Evolutionary conservation across 192 early-diverging fungal species (phyloP).

Genomic region (Dissophora globulifera): DNA sequence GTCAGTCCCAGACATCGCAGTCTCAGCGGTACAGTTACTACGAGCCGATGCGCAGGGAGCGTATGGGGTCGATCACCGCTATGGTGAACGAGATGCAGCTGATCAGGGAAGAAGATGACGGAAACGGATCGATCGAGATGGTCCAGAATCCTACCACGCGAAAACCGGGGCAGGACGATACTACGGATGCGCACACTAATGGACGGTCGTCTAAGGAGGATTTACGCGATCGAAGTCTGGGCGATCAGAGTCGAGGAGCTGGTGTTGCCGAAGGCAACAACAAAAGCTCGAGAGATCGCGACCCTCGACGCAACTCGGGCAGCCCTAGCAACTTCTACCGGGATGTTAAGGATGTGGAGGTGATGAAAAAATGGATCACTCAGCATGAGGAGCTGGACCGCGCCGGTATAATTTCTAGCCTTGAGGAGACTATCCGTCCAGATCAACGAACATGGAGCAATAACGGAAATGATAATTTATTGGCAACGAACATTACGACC

Average conservation of each 20-base stretch:
- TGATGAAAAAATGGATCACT: slow-evolving; percentile 17
- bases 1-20: slow-evolving; percentile 4
- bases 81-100: slow-evolving; percentile 35
- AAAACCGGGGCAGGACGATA: too few species aligned
- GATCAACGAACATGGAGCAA: slow-evolving; percentile 14
- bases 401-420: not conserved
- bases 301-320: not conserved
- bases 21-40: slow-evolving; percentile 22
- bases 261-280: not conserved
- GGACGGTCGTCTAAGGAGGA: not conserved
- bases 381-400: slow-evolving; percentile 11
- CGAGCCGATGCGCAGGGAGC: slow-evolving; percentile 26
- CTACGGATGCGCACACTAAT: too few species aligned
- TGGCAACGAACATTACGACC: not conserved
- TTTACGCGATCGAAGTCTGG: not conserved
- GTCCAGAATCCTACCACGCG: not conserved
- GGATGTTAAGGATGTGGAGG: slow-evolving; percentile 18
- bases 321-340: slow-evolving; percentile 8
- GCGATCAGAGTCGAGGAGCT: not conserved
- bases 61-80: slow-evolving; percentile 41
- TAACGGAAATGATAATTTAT: not conserved
- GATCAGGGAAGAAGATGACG: slow-evolving; percentile 16
- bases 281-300: not conserved
- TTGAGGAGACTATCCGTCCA: slow-evolving; percentile 15
- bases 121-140: not conserved